A percentile compares a stretch with the other conserved stretches of the same genome.
phyloP scores from a whole-genome alignment of 2,329 filamentous ascomycete genomes.

The Penicillium vulpinum region DNA sequence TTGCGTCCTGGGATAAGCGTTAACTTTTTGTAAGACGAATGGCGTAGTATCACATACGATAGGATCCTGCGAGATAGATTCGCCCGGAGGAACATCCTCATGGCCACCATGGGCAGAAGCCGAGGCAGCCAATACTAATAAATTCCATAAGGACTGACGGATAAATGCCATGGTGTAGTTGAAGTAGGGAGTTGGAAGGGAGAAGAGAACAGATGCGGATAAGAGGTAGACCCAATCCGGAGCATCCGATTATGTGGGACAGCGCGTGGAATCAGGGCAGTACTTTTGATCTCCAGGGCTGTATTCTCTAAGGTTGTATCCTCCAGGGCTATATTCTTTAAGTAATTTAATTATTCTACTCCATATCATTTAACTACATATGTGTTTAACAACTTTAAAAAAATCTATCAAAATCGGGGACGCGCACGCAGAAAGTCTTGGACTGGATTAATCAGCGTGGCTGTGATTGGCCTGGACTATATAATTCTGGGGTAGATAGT shows the following conservation, averaged over 20 bases:
- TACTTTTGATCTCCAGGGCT: not conserved
- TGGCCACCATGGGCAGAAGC: slow-evolving; percentile 55
- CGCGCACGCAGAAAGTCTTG: not conserved
- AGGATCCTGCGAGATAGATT: slow-evolving; percentile 69
- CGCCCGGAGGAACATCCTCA: slow-evolving; percentile 65
- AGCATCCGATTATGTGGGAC: slow-evolving; percentile 20
- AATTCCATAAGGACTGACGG: slow-evolving; percentile 23
- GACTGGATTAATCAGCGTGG: slow-evolving; percentile 21
- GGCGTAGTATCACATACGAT: slow-evolving; percentile 57
- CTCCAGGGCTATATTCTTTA: not conserved
- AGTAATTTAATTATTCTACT: too few species aligned
- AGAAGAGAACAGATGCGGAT: slow-evolving; percentile 12
- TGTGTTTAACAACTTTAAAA: not conserved
- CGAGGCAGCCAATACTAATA: slow-evolving; percentile 30
- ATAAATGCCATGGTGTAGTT: slow-evolving; percentile 19
- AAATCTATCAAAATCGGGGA: not conserved
- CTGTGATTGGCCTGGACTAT: slow-evolving; percentile 16
- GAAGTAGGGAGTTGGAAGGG: not conserved
- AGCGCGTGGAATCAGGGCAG: not conserved
- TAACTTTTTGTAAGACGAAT: not conserved
- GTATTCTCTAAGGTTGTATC: not conserved
- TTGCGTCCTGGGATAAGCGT: slow-evolving; percentile 63
- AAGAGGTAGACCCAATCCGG: slow-evolving; percentile 22
- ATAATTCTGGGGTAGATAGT: not conserved
- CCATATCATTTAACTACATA: not conserved